Conservation (phyloP, 495 filamentous ascomycete genomes). For the Delitschia confertaspora region DNA sequence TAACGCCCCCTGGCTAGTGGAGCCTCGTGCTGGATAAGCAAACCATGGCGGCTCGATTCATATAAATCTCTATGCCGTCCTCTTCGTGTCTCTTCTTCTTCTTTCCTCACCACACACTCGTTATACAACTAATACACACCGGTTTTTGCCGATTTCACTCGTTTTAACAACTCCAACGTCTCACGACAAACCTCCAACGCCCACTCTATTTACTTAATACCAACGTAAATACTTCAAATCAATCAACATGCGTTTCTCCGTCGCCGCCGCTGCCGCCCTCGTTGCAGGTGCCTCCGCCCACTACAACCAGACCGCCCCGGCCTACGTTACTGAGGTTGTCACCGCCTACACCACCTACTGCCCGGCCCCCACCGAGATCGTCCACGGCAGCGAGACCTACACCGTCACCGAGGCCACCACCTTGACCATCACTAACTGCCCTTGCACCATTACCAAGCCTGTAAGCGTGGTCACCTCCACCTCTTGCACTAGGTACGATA, state of each 20-base stretch:
- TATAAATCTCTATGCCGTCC: constrained; percentile 24
- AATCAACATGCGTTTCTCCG: constrained; percentile 82
- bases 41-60: constrained; percentile 7
- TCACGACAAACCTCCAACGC: constrained; percentile 17
- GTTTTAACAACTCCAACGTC: constrained; percentile 20
- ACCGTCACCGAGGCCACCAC: constrained; percentile 71
- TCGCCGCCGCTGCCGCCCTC: constrained; percentile 55
- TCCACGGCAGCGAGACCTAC: constrained; percentile 63
- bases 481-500: constrained; percentile 41
- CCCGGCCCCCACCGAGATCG: constrained; percentile 64
- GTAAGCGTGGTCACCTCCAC: constrained; percentile 47
- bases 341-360: constrained; percentile 80
- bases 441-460: constrained; percentile 68
- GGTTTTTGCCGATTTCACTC: constrained; percentile 35
- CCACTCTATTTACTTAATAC: constrained; percentile 28
- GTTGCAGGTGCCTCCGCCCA: constrained; percentile 47
- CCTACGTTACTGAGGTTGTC: constrained; percentile 66
- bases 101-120: constrained; percentile 27
- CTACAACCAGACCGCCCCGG: constrained; percentile 26
- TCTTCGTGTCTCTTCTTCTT: constrained; percentile 6
- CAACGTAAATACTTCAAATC: constrained; percentile 24
- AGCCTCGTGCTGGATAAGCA: constrained; percentile 3
- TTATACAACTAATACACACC: constrained; percentile 25
- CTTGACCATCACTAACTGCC: constrained; percentile 71
- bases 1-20: constrained; percentile 8